These are phyloP conservation scores for Quercus tomentella DNA, from an alignment of 331 rosid species.

Conservation along the genomic window DNA sequence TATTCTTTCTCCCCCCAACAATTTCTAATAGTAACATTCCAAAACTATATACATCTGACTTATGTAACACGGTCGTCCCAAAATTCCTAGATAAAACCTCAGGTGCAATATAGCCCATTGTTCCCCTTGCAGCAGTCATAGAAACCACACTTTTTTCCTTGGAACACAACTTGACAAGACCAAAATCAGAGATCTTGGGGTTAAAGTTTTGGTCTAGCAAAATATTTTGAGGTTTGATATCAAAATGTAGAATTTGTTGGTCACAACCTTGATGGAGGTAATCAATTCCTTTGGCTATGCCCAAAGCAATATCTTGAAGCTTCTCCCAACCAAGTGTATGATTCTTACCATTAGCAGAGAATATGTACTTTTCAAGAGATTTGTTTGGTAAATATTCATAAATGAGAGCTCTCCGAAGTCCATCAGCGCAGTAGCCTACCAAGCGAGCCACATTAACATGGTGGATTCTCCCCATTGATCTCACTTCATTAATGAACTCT, in stretches of 20 bases:
- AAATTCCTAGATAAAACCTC: neutral
- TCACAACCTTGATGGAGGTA: neutral
- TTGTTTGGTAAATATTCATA: neutral
- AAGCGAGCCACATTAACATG: neutral
- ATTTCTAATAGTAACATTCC: constrained; percentile 15
- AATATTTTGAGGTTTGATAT: neutral
- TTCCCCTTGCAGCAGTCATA: neutral
- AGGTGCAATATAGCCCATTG: neutral
- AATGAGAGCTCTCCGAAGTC: constrained; percentile 5
- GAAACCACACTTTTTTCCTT: neutral
- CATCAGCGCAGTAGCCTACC: neutral
- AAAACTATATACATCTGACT: constrained; percentile 9
- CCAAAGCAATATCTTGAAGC: constrained; percentile 1
- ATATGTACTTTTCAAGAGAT: neutral
- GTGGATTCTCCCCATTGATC: neutral
- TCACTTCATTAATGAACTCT: constrained; percentile 8
- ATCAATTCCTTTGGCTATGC: neutral
- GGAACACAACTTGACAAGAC: neutral
- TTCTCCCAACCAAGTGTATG: constrained; percentile 15
- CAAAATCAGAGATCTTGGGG: neutral
- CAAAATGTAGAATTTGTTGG: neutral
- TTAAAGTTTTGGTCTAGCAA: neutral
- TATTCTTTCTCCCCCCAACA: neutral
- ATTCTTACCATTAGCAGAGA: neutral
- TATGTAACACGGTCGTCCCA: neutral